Conservation (phyloP, 495 filamentous ascomycete species). For the Evernia prunastri region DNA sequence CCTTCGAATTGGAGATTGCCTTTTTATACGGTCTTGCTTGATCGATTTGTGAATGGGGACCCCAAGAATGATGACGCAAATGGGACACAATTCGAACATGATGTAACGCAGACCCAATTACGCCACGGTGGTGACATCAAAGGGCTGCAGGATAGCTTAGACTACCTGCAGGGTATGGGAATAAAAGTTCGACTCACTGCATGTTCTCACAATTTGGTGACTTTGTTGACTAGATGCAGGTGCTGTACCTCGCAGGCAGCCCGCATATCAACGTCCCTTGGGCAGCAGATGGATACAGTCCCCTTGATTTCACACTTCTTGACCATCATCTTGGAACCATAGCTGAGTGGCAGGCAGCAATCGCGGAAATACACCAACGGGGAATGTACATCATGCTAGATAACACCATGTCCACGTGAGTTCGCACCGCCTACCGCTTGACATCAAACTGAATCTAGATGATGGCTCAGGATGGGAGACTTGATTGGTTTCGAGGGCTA, state of each 20-base stretch:
- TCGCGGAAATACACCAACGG: conserved; percentile 57
- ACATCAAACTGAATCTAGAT: too few relatives aligned
- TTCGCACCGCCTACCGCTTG: conserved; percentile 13
- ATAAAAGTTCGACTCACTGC: conserved; percentile 55
- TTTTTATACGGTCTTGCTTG: conserved; percentile 63
- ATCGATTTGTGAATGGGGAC: conserved; percentile 67
- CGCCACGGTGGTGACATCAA: conserved; percentile 67
- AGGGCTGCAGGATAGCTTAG: conserved; percentile 58
- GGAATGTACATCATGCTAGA: conserved; percentile 69
- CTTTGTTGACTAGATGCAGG: too few relatives aligned
- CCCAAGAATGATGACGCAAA: conserved; percentile 67
- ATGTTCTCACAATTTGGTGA: too few relatives aligned
- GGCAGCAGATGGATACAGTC: conserved; percentile 60
- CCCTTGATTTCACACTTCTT: conserved; percentile 62
- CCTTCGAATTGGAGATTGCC: conserved; percentile 66
- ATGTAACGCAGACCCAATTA: conserved; percentile 61
- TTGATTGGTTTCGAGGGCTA: conserved; percentile 63
- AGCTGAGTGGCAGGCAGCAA: conserved; percentile 54
- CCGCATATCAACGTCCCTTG: conserved; percentile 67
- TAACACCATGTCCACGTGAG: conserved; percentile 64
- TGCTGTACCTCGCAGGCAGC: conserved; percentile 62
- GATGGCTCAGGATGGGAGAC: conserved; percentile 56
- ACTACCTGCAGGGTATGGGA: conserved; percentile 71
- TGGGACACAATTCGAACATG: conserved; percentile 62
- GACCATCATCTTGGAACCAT: conserved; percentile 65